These are phyloP conservation scores for Carnegiea gigantea DNA, from an alignment of 179 eudicot species.

Conservation along the genomic window DNA sequence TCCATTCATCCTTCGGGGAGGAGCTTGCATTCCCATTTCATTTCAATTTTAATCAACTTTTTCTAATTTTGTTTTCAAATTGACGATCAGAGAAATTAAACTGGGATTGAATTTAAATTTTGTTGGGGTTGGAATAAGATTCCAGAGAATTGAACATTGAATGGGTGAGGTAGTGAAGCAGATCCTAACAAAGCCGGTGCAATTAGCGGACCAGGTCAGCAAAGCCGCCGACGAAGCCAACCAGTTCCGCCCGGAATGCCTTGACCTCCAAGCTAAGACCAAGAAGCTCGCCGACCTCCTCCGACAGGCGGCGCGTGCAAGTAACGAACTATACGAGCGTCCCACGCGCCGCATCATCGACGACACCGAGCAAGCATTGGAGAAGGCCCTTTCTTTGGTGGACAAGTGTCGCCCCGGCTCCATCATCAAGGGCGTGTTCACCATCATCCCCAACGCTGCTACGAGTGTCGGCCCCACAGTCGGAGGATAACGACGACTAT, in stretches of 20 bases:
- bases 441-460: constrained; percentile 61
- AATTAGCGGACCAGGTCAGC: constrained; percentile 61
- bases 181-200: constrained; percentile 57
- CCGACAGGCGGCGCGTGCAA: constrained; percentile 63
- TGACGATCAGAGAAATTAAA: neutral
- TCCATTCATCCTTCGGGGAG: constrained; percentile 23
- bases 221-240: constrained; percentile 52
- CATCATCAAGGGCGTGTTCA: constrained; percentile 49
- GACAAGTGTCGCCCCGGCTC: constrained; percentile 53
- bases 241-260: constrained; percentile 53
- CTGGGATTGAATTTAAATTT: neutral
- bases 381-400: constrained; percentile 50
- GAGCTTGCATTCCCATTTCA: constrained; percentile 20
- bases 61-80: neutral
- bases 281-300: constrained; percentile 54
- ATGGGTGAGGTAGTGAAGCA: constrained; percentile 71
- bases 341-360: constrained; percentile 74
- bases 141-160: neutral
- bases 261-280: constrained; percentile 51
- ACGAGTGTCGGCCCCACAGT: constrained; percentile 53
- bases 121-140: neutral
- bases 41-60: neutral
- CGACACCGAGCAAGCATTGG: constrained; percentile 63
- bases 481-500: constrained; percentile 45
- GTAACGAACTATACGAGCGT: constrained; percentile 58